Percentiles rank a stretch among this genome's conserved stretches.
phyloP scores from a whole-genome alignment of 805 yeast species.

The Lipomyces sp. region DNA sequence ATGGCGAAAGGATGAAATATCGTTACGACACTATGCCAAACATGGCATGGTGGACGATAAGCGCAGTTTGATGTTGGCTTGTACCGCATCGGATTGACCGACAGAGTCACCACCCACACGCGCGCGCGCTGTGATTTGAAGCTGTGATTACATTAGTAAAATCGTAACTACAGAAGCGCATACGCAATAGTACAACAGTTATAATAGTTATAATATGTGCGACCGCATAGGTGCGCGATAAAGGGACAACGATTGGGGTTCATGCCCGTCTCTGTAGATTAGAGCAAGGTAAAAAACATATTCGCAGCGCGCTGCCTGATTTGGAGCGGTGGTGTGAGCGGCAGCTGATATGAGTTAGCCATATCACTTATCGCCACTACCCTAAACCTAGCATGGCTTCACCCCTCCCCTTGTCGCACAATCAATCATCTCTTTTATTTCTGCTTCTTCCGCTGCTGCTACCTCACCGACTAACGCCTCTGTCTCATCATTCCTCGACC shows the following conservation, averaged over 20 bases:
- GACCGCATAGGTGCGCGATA: too few species aligned
- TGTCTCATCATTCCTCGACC: slow-evolving; percentile 4
- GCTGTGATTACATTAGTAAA: not conserved
- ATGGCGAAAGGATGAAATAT: not conserved
- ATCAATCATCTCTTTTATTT: not conserved
- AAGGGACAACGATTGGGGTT: too few species aligned
- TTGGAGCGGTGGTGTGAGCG: not conserved
- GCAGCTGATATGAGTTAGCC: not conserved
- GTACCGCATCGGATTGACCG: not conserved
- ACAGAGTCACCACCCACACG: not conserved
- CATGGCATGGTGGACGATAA: not conserved
- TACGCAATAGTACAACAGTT: not conserved
- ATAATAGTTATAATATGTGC: too few species aligned
- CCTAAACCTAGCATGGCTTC: not conserved
- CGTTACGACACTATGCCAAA: not conserved
- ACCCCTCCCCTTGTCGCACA: not conserved
- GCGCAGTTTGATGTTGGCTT: not conserved
- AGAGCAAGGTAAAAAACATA: not conserved
- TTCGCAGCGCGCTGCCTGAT: not conserved
- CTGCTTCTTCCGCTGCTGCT: not conserved
- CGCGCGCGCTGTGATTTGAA: not conserved
- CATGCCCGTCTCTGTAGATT: too few species aligned
- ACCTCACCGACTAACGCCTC: not conserved
- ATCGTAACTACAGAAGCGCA: not conserved
- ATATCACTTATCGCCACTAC: not conserved